Base-by-base conservation (phyloP, 805 yeast species). In the Wickerhamiella siamensis region DNA sequence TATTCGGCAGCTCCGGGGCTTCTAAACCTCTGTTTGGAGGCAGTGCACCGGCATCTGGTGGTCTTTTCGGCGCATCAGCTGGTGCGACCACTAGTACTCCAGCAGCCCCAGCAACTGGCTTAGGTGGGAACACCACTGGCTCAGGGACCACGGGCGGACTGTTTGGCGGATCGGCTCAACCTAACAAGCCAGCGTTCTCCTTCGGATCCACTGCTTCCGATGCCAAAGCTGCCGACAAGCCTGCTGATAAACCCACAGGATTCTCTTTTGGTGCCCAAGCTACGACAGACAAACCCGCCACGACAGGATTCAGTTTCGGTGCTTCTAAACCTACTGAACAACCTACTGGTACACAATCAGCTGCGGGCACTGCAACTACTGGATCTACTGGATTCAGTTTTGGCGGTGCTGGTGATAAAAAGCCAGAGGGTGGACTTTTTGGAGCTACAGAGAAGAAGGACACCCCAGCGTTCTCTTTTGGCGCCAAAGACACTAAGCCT, bases 1-100 rank as follows among this genome's bases (percentile, higher is more conserved):
- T n/a, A n/a, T n/a, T n/a, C n/a, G n/a, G n/a, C n/a, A n/a, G n/a
- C n/a, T n/a, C n/a, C n/a, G n/a, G n/a, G n/a, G n/a, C n/a, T n/a
- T n/a, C n/a, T n/a, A n/a, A n/a, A n/a, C n/a, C n/a, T n/a, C n/a
- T 37, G 14, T 40, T 52, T 44, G 59, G 56, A 5, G 49, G 51
- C 22, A 34, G 35, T 22, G 38, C 22, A 15, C 42, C 18, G n/a
- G 6, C 36, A 12, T 34, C 38, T 4, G 38, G 38, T 6, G 38
- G 38, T 20, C 38, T 34, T 5, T 34, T 34, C 12, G 38, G 38
- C 18, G n/a, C 16, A n/a, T 4, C 39, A 3, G 19, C 43, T 20
- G n/a, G n/a, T n/a, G 4, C 19, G 16, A 10, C 20, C 12, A 19
- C 42, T 10, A 9, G 33, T 38, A 12, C 41, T 15, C 3, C 44